Percentiles rank a stretch among this genome's conserved stretches.
Evolutionary conservation across 352 stramenopile genomes (phyloP).

Genomic region (Pythium aristosporum): DNA sequence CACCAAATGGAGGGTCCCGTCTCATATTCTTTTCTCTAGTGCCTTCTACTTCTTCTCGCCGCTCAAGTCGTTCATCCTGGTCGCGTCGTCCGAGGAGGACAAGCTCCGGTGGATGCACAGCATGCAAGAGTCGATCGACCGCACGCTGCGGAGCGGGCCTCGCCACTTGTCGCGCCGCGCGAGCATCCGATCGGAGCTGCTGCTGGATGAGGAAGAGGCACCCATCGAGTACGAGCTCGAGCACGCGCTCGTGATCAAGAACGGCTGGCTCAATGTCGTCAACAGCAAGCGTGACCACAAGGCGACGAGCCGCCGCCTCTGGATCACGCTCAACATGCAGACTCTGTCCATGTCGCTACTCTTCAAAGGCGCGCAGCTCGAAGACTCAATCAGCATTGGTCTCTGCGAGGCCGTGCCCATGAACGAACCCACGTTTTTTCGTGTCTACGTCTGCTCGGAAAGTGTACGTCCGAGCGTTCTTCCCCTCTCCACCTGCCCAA

Average conservation of each 20-base stretch:
- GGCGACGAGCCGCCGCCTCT: conserved; percentile 46
- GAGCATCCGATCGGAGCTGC: conserved; percentile 58
- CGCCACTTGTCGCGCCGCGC: conserved; percentile 36
- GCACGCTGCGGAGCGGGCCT: conserved; percentile 50
- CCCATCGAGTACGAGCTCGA: conserved; percentile 63
- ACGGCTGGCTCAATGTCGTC: conserved; percentile 80
- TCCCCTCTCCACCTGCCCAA: no score
- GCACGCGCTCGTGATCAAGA: conserved; percentile 82
- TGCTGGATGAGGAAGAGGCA: conserved; percentile 64
- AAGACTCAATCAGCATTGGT: conserved; percentile 65
- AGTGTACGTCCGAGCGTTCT: conserved; percentile 17
- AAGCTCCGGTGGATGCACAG: conserved; percentile 59
- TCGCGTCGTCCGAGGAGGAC: conserved; percentile 62
- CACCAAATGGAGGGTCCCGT: conserved; percentile 2
- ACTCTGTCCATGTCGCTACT: conserved; percentile 57
- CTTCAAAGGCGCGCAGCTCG: conserved; percentile 66
- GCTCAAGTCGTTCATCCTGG: conserved; percentile 85
- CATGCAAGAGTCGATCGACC: conserved; percentile 66
- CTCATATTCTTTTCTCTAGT: conserved; percentile 29
- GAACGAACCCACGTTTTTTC: conserved; percentile 53
- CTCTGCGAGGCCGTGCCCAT: conserved; percentile 55
- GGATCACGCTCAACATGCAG: conserved; percentile 81
- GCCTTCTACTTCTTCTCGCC: conserved; percentile 86
- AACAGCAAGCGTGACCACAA: conserved; percentile 30
- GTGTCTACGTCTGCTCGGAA: conserved; percentile 45